Evolutionary conservation across 805 yeast genomes (phyloP), one percentile per base, ranked within the genome.

Genomic region (Millerozyma acaciae): DNA sequence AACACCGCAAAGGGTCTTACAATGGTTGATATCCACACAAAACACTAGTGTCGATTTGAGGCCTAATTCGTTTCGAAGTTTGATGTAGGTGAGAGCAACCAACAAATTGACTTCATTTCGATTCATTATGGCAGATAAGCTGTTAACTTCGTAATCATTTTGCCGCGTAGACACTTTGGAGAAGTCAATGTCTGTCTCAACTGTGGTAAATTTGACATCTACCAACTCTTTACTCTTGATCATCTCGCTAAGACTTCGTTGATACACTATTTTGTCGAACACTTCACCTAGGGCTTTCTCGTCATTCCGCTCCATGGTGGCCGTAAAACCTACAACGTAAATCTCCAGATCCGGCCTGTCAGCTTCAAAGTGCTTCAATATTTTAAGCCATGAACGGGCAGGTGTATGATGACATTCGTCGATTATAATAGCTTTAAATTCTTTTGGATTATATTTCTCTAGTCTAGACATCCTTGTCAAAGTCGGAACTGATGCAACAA

Each of bases 341-440:
- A 80, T 65, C 0, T 59, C 57, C 36, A 76, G 61, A 1, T 62
- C 52, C 0, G 60, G 43, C 1, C 50, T 47, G 24, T 55, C 45
- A 6, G 80, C 80, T 1, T 64, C 62, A 46, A 89, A 86, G 47
- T 84, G 68, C 3, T 64, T 53, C 33, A 86, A 52, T 1, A 88
- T 67, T 19, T 68, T 65, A 12, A 58, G 28, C 62, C 89, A 90
- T 1, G 88, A 68, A 10, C 55, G 50, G 1, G 96, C 87, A 1
- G 84, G 83, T 0, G 95, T 80, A 56, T 89, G 97, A 51, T 89
- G 97, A 25, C 96, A 94, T 53, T 89, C 97, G 57, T 89, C 97
- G 2, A 89, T 66, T 14, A 89, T 77, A 12, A 90, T 73, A 20
- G 88, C 66, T 50, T 85, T 82, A 60, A 72, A 81, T n/a, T 75